A percentile compares a stretch with the other conserved stretches of the same genome.
phyloP scores from a whole-genome alignment of 768 basidiomycete genomes.

The Pholiota microspora region DNA sequence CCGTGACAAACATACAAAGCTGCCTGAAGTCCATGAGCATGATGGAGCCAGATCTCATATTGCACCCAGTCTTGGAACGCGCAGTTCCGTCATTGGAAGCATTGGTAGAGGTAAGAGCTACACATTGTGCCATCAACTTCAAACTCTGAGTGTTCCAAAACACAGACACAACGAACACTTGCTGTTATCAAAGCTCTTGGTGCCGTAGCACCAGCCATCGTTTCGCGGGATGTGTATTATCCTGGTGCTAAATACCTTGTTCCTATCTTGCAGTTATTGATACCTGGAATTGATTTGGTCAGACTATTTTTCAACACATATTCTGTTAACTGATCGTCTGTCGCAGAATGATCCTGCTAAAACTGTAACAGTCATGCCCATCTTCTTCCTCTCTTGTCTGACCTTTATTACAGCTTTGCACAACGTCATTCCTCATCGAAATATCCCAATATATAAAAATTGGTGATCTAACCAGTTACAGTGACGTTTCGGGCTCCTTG shows the following conservation, averaged over 20 bases:
- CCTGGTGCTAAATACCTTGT: slow-evolving; percentile 80
- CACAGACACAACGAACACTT: slow-evolving; percentile 77
- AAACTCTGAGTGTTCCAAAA: slow-evolving; percentile 7
- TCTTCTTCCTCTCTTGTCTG: slow-evolving; percentile 7
- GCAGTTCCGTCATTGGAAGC: slow-evolving; percentile 87
- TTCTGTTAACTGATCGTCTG: too few relatives aligned
- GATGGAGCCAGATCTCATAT: slow-evolving; percentile 84
- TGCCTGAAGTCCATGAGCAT: slow-evolving; percentile 80
- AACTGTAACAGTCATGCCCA: slow-evolving; percentile 43
- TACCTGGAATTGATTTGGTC: slow-evolving; percentile 87
- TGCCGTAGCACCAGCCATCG: slow-evolving; percentile 75
- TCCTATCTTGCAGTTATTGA: slow-evolving; percentile 74
- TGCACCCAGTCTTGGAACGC: slow-evolving; percentile 78
- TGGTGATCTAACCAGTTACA: slow-evolving; percentile 51
- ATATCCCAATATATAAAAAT: slow-evolving; percentile 76
- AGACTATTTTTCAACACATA: slow-evolving; percentile 26
- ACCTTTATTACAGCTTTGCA: slow-evolving; percentile 52
- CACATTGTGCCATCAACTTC: not conserved
- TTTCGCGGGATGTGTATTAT: slow-evolving; percentile 78
- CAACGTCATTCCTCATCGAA: slow-evolving; percentile 71
- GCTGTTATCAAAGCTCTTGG: slow-evolving; percentile 85
- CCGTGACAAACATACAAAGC: slow-evolving; percentile 73
- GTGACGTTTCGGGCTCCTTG: slow-evolving; percentile 24
- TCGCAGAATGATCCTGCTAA: slow-evolving; percentile 81
- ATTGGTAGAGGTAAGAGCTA: slow-evolving; percentile 65